phyloP scores from a whole-genome alignment of 2,329 filamentous ascomycete species.

The Nothophaeocryptopus gaeumannii region DNA sequence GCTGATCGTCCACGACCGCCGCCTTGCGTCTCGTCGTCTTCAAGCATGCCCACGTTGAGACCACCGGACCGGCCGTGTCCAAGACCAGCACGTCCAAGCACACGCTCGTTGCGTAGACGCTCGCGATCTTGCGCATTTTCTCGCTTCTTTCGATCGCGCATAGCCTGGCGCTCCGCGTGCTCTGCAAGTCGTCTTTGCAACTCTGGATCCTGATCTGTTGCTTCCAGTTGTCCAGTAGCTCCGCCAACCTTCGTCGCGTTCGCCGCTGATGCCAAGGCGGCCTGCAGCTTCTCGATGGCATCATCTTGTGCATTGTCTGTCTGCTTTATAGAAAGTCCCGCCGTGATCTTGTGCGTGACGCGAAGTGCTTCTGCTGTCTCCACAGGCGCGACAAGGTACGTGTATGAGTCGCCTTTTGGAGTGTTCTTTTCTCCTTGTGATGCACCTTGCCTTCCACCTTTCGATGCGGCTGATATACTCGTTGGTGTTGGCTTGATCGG shows the following conservation, averaged over 20 bases:
- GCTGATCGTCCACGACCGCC: slow-evolving; percentile 28
- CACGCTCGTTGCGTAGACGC: slow-evolving; percentile 55
- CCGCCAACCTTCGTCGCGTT: slow-evolving; percentile 51
- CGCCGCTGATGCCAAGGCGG: slow-evolving; percentile 63
- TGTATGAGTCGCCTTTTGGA: slow-evolving; percentile 68
- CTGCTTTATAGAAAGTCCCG: slow-evolving; percentile 66
- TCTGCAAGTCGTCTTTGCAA: slow-evolving; percentile 72
- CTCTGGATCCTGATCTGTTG: slow-evolving; percentile 71
- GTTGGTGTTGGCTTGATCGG: slow-evolving; percentile 50
- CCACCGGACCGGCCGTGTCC: slow-evolving; percentile 49
- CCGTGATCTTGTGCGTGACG: slow-evolving; percentile 72
- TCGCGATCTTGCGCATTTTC: slow-evolving; percentile 67
- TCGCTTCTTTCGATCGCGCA: slow-evolving; percentile 56
- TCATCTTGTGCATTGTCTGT: slow-evolving; percentile 68
- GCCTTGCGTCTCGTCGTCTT: slow-evolving; percentile 53
- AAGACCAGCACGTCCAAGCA: slow-evolving; percentile 49
- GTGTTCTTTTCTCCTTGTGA: slow-evolving; percentile 55
- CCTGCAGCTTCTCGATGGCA: slow-evolving; percentile 66
- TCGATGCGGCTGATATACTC: slow-evolving; percentile 32
- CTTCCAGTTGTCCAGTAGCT: slow-evolving; percentile 62
- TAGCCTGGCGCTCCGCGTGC: slow-evolving; percentile 69
- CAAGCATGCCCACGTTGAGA: slow-evolving; percentile 67
- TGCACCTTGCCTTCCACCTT: slow-evolving; percentile 31
- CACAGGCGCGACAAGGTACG: slow-evolving; percentile 71
- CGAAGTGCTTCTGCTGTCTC: slow-evolving; percentile 66